These are phyloP conservation scores for Aspergillus brasiliensis DNA, from an alignment of 2,329 filamentous ascomycete species.

Conservation along the genomic window DNA sequence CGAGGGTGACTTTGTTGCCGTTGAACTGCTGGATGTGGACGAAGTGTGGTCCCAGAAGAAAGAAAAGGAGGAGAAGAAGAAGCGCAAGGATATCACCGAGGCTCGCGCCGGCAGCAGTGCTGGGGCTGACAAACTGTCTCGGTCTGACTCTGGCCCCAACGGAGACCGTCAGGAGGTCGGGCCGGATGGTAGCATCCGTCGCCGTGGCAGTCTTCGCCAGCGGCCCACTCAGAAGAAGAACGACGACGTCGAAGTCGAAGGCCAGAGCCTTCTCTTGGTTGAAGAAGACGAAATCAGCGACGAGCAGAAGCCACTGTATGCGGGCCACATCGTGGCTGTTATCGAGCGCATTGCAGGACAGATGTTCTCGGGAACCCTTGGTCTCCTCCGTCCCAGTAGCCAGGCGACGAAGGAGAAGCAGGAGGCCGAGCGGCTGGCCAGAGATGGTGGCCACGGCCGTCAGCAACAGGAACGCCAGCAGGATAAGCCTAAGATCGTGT, in stretches of 20 bases:
- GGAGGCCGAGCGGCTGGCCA: slow-evolving; percentile 89
- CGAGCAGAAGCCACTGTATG: slow-evolving; percentile 95
- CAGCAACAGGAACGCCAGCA: slow-evolving; percentile 80
- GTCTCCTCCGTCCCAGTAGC: slow-evolving; percentile 90
- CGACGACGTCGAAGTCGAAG: slow-evolving; percentile 97
- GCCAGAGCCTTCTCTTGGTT: slow-evolving; percentile 91
- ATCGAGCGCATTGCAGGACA: slow-evolving; percentile 96
- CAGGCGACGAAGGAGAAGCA: slow-evolving; percentile 99
- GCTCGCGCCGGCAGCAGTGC: slow-evolving; percentile 77
- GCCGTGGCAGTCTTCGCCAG: slow-evolving; percentile 92
- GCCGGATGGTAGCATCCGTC: slow-evolving; percentile 81
- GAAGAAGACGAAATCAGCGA: slow-evolving; percentile 99
- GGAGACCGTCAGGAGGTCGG: slow-evolving; percentile 64
- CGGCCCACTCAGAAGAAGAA: slow-evolving; percentile 99
- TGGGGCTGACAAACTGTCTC: slow-evolving; percentile 63
- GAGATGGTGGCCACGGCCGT: slow-evolving; percentile 74
- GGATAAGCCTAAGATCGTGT: slow-evolving; percentile 99
- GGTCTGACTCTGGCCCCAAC: slow-evolving; percentile 60
- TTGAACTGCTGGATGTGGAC: slow-evolving; percentile 95
- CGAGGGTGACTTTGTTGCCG: slow-evolving; percentile 91
- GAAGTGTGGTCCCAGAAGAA: slow-evolving; percentile 99
- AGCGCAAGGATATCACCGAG: slow-evolving; percentile 97
- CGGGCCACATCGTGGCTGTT: slow-evolving; percentile 94
- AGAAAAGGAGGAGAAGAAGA: slow-evolving; percentile 99
- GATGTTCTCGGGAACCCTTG: slow-evolving; percentile 98